Percentiles rank a stretch among this genome's conserved stretches.
phyloP scores from a whole-genome alignment of 1,284 basidiomycete genomes.

The Dichomitus squalens region DNA sequence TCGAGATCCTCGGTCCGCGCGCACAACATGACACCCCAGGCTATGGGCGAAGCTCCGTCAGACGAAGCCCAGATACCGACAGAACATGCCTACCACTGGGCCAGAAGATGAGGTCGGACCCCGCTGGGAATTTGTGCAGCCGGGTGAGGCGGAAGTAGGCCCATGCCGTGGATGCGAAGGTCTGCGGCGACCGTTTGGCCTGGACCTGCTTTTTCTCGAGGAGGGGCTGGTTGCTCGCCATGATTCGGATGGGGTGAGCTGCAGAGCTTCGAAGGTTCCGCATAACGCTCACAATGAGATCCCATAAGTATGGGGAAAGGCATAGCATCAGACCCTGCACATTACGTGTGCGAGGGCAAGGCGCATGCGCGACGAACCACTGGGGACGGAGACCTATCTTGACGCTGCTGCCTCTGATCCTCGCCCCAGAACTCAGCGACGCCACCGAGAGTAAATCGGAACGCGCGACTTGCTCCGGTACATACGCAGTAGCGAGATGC shows the following conservation, averaged over 20 bases:
- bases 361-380: neutral
- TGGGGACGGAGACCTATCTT: neutral
- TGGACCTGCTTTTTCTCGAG: neutral
- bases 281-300: neutral
- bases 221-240: neutral
- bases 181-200: neutral
- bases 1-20: neutral
- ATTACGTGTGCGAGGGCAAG: neutral
- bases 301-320: neutral
- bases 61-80: neutral
- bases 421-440: no score
- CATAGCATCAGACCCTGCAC: neutral
- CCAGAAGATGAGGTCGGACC: constrained; percentile 14
- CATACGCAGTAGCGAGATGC: neutral
- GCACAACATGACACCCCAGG: constrained; percentile 4
- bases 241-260: neutral
- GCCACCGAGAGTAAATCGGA: neutral
- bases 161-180: neutral
- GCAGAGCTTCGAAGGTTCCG: neutral
- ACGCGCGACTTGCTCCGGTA: neutral
- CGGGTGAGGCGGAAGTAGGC: constrained; percentile 12
- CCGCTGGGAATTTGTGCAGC: constrained; percentile 15
- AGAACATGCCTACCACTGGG: constrained; percentile 7
- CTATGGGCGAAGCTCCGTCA: neutral
- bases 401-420: neutral